A percentile compares a stretch with the other conserved stretches of the same genome.
Evolutionary conservation across 768 basidiomycete genomes (phyloP).

Genomic region (Lactifluus pinguis): DNA sequence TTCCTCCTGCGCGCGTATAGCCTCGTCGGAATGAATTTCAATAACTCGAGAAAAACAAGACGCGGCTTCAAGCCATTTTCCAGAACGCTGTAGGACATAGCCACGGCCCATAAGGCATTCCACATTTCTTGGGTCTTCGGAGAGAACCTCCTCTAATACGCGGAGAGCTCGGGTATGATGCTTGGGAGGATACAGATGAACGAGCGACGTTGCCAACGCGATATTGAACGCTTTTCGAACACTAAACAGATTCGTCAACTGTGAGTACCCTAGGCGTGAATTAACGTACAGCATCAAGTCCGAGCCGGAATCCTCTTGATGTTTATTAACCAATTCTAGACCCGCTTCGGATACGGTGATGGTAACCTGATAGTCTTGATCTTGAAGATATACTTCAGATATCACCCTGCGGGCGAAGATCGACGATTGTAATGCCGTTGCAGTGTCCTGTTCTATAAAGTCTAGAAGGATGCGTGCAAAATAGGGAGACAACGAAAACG

Average conservation of each 20-base stretch:
- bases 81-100: constrained; percentile 55
- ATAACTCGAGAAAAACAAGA: constrained; percentile 51
- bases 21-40: constrained; percentile 37
- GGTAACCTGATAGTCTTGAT: constrained; percentile 66
- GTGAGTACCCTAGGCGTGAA: neutral
- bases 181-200: constrained; percentile 83
- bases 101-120: constrained; percentile 66
- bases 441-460: constrained; percentile 5
- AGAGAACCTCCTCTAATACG: constrained; percentile 65
- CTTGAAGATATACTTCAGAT: constrained; percentile 53
- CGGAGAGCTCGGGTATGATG: constrained; percentile 73
- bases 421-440: constrained; percentile 30
- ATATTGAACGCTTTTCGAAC: constrained; percentile 60
- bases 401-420: constrained; percentile 60
- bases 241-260: constrained; percentile 30
- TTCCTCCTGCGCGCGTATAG: constrained; percentile 68
- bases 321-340: constrained; percentile 41
- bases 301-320: constrained; percentile 52
- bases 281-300: constrained; percentile 38
- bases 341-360: constrained; percentile 67
- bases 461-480: neutral
- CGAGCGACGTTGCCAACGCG: constrained; percentile 63
- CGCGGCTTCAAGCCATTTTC: constrained; percentile 62
- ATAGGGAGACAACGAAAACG: constrained; percentile 20
- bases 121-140: constrained; percentile 50